A percentile compares a stretch with the other conserved stretches of the same genome.
phyloP scores from a whole-genome alignment of 306 rosid species.

The Amphicarpaea edgeworthii region DNA sequence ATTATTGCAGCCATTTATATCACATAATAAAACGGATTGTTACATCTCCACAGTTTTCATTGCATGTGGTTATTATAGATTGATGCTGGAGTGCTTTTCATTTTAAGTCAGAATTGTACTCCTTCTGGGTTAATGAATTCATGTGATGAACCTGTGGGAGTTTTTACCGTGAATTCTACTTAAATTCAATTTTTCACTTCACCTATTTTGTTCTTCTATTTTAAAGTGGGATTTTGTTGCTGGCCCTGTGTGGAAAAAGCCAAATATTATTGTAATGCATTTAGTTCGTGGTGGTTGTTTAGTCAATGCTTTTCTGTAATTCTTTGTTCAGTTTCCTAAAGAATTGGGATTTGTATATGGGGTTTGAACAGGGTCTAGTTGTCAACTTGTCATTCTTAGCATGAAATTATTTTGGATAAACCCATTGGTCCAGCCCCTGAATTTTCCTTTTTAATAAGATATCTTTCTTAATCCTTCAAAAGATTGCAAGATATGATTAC shows the following conservation, averaged over 20 bases:
- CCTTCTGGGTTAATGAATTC: slow-evolving; percentile 26
- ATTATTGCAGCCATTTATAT: slow-evolving; percentile 20
- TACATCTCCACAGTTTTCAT: background rate
- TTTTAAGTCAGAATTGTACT: background rate
- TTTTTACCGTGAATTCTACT: slow-evolving; percentile 8
- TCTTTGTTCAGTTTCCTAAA: slow-evolving; percentile 21
- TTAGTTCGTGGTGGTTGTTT: slow-evolving; percentile 18
- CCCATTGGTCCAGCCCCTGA: slow-evolving; percentile 10
- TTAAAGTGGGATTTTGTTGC: slow-evolving; percentile 19
- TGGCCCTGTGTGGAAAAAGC: slow-evolving; percentile 20
- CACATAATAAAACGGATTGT: slow-evolving; percentile 13
- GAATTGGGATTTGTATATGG: background rate
- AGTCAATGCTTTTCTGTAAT: slow-evolving; percentile 19
- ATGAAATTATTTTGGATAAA: slow-evolving; percentile 7
- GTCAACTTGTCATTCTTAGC: slow-evolving; percentile 6
- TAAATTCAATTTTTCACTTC: slow-evolving; percentile 6
- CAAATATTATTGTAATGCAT: slow-evolving; percentile 16
- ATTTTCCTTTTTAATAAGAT: background rate
- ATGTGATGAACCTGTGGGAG: background rate
- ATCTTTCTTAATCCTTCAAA: background rate
- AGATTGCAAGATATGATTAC: slow-evolving; percentile 12
- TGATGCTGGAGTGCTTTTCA: background rate
- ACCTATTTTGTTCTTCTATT: slow-evolving; percentile 25
- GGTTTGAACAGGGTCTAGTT: slow-evolving; percentile 3
- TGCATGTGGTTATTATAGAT: slow-evolving; percentile 2